Evolutionary conservation across 805 yeast genomes (phyloP).

Genomic region (Gaillardinia entomophila): DNA sequence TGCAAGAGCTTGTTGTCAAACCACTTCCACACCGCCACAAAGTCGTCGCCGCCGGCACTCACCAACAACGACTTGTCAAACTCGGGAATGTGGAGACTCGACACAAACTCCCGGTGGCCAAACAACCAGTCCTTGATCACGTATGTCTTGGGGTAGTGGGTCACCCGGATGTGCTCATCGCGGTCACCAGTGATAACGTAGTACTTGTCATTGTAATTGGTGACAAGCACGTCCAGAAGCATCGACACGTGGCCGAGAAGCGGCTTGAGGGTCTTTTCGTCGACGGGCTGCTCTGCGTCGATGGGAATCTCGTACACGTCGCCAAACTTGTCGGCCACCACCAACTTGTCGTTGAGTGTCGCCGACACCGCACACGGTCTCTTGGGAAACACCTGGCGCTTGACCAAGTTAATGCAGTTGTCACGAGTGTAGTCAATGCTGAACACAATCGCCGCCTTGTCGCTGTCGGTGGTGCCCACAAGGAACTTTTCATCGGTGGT

Average conservation of each 20-base stretch:
- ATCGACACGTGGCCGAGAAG: constrained; percentile 94
- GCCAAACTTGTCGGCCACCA: constrained; percentile 93
- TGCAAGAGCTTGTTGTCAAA: constrained; percentile 37
- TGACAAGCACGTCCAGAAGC: constrained; percentile 70
- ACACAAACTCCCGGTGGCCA: constrained; percentile 82
- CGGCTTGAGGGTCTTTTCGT: constrained; percentile 49
- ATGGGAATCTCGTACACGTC: constrained; percentile 72
- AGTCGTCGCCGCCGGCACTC: constrained; percentile 91
- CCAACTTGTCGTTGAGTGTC: constrained; percentile 46
- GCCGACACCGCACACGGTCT: constrained; percentile 83
- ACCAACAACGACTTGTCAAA: constrained; percentile 50
- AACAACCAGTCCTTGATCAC: constrained; percentile 79
- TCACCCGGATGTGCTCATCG: constrained; percentile 90
- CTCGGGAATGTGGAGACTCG: constrained; percentile 52
- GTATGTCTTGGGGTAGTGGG: constrained; percentile 72
- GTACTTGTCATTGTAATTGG: constrained; percentile 38
- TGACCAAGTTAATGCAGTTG: constrained; percentile 45
- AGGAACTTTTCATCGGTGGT: constrained; percentile 47
- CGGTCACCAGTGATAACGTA: constrained; percentile 79
- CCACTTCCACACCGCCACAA: constrained; percentile 78
- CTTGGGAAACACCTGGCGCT: constrained; percentile 79
- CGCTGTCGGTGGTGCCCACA: constrained; percentile 73
- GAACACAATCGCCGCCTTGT: constrained; percentile 71
- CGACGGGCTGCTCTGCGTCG: constrained; percentile 27
- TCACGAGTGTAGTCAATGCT: constrained; percentile 28